Evolutionary conservation across 495 filamentous ascomycete genomes (phyloP).

Genomic region (Neurospora sp.): DNA sequence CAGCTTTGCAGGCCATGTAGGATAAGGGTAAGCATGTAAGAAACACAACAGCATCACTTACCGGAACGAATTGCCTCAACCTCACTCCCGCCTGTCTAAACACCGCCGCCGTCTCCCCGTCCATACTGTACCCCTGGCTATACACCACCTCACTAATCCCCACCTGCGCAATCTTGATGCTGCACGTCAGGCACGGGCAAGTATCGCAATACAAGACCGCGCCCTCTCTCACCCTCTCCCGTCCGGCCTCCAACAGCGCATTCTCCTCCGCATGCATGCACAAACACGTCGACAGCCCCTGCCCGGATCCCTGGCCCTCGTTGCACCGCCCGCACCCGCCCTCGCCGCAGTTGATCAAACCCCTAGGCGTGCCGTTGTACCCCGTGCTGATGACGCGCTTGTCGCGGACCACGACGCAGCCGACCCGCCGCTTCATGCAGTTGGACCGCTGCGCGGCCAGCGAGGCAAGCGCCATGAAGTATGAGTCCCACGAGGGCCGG

Average conservation of each 20-base stretch:
- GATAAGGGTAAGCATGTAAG: neutral
- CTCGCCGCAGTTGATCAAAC: constrained; percentile 81
- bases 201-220: constrained; percentile 91
- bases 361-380: constrained; percentile 93
- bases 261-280: constrained; percentile 98
- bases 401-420: constrained; percentile 86
- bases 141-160: constrained; percentile 95
- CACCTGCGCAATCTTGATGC: constrained; percentile 93
- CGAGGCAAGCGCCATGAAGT: constrained; percentile 93
- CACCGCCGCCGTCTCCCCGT: constrained; percentile 70
- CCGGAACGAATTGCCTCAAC: constrained; percentile 73
- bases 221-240: constrained; percentile 74
- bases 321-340: constrained; percentile 91
- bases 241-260: constrained; percentile 83
- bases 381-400: constrained; percentile 86
- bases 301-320: constrained; percentile 52
- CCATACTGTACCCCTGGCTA: constrained; percentile 87
- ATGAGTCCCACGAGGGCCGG: constrained; percentile 91
- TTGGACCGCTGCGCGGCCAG: constrained; percentile 87
- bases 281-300: constrained; percentile 71
- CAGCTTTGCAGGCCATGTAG: neutral
- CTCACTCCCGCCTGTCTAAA: constrained; percentile 65
- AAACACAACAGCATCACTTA: constrained; percentile 32
- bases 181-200: constrained; percentile 96
- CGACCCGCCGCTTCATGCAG: constrained; percentile 96